Evolutionary conservation across 805 yeast genomes (phyloP).

Genomic region (Yarrowia osloensis): DNA sequence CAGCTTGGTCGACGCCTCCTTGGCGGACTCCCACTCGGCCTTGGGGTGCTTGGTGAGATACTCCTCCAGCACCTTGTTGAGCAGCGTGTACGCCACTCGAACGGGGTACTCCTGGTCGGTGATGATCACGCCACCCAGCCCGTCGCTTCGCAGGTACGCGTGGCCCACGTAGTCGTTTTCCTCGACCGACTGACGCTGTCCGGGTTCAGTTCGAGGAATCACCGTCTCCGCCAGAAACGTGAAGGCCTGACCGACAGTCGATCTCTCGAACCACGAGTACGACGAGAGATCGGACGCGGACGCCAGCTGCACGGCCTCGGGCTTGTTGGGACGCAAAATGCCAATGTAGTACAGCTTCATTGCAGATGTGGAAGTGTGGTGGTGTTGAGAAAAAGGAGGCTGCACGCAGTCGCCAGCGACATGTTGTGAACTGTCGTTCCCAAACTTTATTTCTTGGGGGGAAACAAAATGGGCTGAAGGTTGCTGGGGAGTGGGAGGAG

Average conservation of each 20-base stretch:
- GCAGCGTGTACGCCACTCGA: conserved; percentile 90
- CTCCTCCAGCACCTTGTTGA: conserved; percentile 90
- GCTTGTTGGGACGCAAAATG: conserved; percentile 62
- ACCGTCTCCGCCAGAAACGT: conserved; percentile 91
- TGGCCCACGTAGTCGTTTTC: conserved; percentile 74
- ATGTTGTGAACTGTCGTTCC: background rate
- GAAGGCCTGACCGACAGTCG: conserved; percentile 87
- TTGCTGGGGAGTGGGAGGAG: background rate
- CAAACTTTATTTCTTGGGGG: background rate
- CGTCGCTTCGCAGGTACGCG: conserved; percentile 86
- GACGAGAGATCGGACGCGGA: conserved; percentile 80
- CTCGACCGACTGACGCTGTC: conserved; percentile 92
- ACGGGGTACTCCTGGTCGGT: conserved; percentile 96
- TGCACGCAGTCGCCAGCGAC: background rate
- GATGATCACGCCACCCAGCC: conserved; percentile 86
- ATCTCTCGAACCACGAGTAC: conserved; percentile 86
- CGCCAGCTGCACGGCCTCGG: conserved; percentile 69
- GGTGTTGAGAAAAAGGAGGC: conserved; percentile 10
- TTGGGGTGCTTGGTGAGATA: conserved; percentile 81
- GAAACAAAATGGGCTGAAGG: background rate
- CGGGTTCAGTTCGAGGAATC: conserved; percentile 80
- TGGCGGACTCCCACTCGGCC: conserved; percentile 59
- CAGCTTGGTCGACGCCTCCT: conserved; percentile 49
- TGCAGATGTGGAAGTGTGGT: background rate
- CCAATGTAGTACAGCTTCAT: conserved; percentile 96